Evolutionary conservation across 805 yeast species (phyloP).

Genomic region (Metschnikowia sp.): DNA sequence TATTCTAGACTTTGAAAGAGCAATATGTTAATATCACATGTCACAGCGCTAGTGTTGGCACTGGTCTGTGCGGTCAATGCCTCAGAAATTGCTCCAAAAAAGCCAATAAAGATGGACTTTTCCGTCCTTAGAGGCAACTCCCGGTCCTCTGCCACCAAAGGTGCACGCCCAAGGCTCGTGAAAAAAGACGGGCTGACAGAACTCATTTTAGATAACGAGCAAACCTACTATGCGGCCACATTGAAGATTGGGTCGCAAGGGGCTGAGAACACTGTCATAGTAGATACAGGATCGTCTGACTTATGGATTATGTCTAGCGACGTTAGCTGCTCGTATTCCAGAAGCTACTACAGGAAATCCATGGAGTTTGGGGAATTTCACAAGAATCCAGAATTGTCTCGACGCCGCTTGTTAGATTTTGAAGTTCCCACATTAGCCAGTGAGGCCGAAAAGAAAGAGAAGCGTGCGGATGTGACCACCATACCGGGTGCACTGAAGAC

Average conservation of each 20-base stretch:
- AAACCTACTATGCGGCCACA: constrained; percentile 3
- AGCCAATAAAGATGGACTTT: background rate
- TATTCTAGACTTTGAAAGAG: no score
- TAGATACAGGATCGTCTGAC: constrained; percentile 43
- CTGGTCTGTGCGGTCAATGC: no score
- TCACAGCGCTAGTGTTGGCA: no score
- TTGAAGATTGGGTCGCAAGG: constrained; percentile 8
- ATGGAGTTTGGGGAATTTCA: background rate
- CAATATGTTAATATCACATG: no score
- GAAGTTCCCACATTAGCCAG: background rate
- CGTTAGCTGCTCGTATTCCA: background rate
- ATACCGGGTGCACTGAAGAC: no score
- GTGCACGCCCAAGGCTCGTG: background rate
- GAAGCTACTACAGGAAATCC: background rate
- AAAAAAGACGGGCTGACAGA: background rate
- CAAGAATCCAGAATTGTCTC: background rate
- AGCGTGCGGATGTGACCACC: no score
- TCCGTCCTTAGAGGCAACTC: background rate
- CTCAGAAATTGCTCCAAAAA: background rate
- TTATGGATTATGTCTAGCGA: constrained; percentile 34
- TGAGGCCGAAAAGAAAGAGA: background rate
- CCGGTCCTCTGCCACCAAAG: background rate
- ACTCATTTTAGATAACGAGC: constrained; percentile 1
- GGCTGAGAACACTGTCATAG: constrained; percentile 24
- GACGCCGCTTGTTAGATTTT: background rate